phyloP scores from a whole-genome alignment of 805 yeast species.

The Tetrapisispora taiwanensis region DNA sequence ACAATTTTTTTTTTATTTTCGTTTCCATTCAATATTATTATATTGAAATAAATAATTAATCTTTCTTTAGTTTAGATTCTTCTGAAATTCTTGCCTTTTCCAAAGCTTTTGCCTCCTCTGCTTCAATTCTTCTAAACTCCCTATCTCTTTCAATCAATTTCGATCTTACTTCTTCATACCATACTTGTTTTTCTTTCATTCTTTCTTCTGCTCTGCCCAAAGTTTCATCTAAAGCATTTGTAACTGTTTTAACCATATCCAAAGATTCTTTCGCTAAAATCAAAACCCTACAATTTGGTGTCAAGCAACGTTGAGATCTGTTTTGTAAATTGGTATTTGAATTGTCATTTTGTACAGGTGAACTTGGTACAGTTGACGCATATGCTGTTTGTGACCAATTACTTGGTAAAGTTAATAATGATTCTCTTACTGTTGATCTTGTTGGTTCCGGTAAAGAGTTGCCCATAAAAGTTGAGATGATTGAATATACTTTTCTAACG shows the following conservation, averaged over 20 bases:
- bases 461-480: conserved; percentile 79
- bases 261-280: conserved; percentile 81
- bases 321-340: not conserved
- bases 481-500: conserved; percentile 75
- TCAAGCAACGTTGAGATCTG: conserved; percentile 10
- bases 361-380: conserved; percentile 7
- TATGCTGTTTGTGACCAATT: conserved; percentile 48
- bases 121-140: not conserved
- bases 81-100: too few relatives aligned
- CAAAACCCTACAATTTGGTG: conserved; percentile 61
- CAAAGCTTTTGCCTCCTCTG: not conserved
- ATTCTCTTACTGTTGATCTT: conserved; percentile 68
- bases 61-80: not conserved
- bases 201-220: conserved; percentile 78
- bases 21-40: too few relatives aligned
- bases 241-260: conserved; percentile 76
- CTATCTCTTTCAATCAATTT: conserved; percentile 5
- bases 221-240: conserved; percentile 76
- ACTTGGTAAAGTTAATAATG: conserved; percentile 63
- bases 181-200: conserved; percentile 44
- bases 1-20: too few relatives aligned
- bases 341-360: not conserved
- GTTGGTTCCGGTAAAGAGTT: conserved; percentile 68
- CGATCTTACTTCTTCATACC: conserved; percentile 24
- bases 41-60: too few relatives aligned